A percentile compares a stretch with the other conserved stretches of the same genome.
phyloP scores from a whole-genome alignment of 192 early-diverging fungal species.

The Chytriomyces sp. region DNA sequence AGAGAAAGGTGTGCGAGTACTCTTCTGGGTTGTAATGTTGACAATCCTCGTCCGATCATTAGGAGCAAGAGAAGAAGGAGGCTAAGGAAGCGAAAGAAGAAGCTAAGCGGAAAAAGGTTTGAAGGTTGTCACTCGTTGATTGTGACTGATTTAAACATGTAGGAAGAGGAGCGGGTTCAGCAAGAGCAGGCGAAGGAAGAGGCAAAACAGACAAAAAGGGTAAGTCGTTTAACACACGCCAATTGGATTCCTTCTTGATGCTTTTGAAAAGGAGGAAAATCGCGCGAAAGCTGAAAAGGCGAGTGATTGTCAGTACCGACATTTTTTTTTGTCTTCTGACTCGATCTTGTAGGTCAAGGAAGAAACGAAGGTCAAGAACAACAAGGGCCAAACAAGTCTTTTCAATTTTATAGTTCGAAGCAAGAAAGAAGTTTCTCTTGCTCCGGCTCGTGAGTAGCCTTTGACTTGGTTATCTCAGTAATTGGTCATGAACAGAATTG shows the following conservation, averaged over 20 bases:
- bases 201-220: slow-evolving; percentile 6
- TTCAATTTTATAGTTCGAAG: not conserved
- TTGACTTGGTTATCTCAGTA: too few relatives aligned
- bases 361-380: not conserved
- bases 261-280: not conserved
- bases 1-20: slow-evolving; percentile 6
- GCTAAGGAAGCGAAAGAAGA: slow-evolving; percentile 25
- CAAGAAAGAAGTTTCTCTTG: not conserved
- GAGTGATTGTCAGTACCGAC: not conserved
- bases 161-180: not conserved
- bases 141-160: not conserved
- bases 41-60: not conserved
- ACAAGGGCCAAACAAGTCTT: slow-evolving; percentile 6
- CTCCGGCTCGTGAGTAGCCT: not conserved
- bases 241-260: too few relatives aligned
- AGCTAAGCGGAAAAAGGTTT: slow-evolving; percentile 10
- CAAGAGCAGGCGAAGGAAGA: slow-evolving; percentile 14
- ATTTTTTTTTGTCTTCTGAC: not conserved
- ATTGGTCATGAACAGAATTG: too few relatives aligned
- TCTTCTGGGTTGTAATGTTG: not conserved
- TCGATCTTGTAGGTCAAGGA: not conserved
- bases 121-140: not conserved
- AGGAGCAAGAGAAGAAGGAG: slow-evolving; percentile 20
- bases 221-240: too few relatives aligned
- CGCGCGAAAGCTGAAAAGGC: not conserved